These are phyloP conservation scores for Phyllostachys edulis DNA, from an alignment of 176 grass and related monocot genomes.

Conservation along the genomic window DNA sequence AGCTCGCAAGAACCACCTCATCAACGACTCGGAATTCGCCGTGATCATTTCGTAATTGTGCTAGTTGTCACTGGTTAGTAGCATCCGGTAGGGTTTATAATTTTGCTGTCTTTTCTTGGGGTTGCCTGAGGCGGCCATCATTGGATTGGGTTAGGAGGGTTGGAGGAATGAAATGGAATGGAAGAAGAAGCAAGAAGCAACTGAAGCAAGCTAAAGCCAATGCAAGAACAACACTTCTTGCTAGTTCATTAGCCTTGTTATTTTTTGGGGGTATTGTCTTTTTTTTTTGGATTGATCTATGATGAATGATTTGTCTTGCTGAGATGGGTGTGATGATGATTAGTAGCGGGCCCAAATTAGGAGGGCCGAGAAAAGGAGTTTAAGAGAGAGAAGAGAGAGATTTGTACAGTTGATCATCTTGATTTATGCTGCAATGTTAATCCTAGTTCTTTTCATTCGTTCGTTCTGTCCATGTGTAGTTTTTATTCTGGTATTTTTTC, in stretches of 20 bases:
- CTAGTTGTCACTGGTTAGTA: constrained; percentile 38
- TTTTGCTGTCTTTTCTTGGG: constrained; percentile 28
- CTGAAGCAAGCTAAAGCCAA: not conserved
- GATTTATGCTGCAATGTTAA: constrained; percentile 40
- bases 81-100: constrained; percentile 20
- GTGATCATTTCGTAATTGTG: constrained; percentile 37
- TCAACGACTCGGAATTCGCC: not conserved
- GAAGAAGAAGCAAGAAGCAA: constrained; percentile 33
- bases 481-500: not conserved
- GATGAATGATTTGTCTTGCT: constrained; percentile 56
- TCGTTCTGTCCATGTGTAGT: not conserved
- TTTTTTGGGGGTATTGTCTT: constrained; percentile 26
- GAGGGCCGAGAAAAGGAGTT: constrained; percentile 24
- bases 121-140: constrained; percentile 28
- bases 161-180: constrained; percentile 8
- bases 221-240: constrained; percentile 50
- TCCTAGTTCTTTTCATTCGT: constrained; percentile 1
- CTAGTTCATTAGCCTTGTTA: constrained; percentile 40
- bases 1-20: not conserved
- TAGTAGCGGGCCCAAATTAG: constrained; percentile 49
- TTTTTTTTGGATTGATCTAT: constrained; percentile 42
- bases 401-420: constrained; percentile 57
- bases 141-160: constrained; percentile 22
- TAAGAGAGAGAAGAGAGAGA: constrained; percentile 7
- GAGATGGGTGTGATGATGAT: constrained; percentile 50